A percentile compares a stretch with the other conserved stretches of the same genome.
These are phyloP conservation scores for Rhododendron ferrugineum DNA, from an alignment of 148 eudicot species.

Conservation along the genomic window DNA sequence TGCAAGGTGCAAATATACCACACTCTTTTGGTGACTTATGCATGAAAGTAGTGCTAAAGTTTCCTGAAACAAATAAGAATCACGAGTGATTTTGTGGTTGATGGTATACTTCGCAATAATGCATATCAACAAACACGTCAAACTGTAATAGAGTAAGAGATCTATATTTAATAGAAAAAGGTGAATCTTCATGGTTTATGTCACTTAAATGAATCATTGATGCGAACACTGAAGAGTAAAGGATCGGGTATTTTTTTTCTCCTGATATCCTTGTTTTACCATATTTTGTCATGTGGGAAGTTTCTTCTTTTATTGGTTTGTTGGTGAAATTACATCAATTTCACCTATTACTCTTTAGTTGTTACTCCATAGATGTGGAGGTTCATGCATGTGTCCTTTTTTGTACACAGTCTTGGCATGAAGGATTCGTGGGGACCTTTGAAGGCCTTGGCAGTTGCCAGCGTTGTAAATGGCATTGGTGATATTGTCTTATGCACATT, in stretches of 20 bases:
- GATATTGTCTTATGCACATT: conserved; percentile 64
- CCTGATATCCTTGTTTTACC: neutral
- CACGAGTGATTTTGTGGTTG: neutral
- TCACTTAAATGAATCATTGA: neutral
- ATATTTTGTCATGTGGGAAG: neutral
- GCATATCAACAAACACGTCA: neutral
- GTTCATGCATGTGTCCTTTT: conserved; percentile 5
- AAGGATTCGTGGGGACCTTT: conserved; percentile 98
- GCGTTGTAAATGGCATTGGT: conserved; percentile 73
- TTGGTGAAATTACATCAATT: neutral
- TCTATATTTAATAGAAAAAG: neutral
- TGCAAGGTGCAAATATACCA: conserved; percentile 59
- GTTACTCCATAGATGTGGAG: neutral
- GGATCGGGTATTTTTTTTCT: neutral
- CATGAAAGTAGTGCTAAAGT: neutral
- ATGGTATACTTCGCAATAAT: neutral
- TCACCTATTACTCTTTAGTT: neutral
- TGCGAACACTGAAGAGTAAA: neutral
- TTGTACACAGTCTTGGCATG: conserved; percentile 78
- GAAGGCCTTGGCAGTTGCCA: conserved; percentile 90
- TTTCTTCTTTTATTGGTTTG: neutral
- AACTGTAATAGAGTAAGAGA: neutral
- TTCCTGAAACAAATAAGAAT: neutral
- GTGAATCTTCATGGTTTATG: neutral
- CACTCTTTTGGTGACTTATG: neutral